A percentile compares a stretch with the other conserved stretches of the same genome.
These are phyloP conservation scores for Aphanomyces euteiches DNA, from an alignment of 352 stramenopile genomes.

Conservation along the genomic window DNA sequence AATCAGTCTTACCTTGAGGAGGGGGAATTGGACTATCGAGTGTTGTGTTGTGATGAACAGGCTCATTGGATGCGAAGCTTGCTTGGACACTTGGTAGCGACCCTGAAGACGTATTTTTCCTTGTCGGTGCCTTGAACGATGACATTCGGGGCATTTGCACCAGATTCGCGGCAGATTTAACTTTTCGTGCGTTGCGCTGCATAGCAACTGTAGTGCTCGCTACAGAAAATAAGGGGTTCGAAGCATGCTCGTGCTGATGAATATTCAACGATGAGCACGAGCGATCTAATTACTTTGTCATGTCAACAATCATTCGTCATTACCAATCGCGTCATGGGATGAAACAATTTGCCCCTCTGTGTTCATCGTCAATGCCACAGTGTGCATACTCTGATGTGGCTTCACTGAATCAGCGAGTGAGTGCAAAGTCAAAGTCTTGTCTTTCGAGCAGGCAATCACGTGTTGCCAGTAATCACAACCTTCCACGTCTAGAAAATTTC, in stretches of 20 bases:
- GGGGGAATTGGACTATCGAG: background rate
- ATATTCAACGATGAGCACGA: constrained; percentile 81
- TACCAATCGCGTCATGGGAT: constrained; percentile 80
- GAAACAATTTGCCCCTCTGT: constrained; percentile 76
- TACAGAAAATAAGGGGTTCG: constrained; percentile 69
- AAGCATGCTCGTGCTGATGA: constrained; percentile 56
- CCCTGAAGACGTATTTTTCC: constrained; percentile 3
- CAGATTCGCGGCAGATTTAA: constrained; percentile 10
- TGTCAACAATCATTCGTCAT: background rate
- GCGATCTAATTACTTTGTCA: constrained; percentile 45
- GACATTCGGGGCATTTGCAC: constrained; percentile 3
- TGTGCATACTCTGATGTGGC: constrained; percentile 69
- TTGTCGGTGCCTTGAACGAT: constrained; percentile 3
- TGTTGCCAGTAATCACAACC: constrained; percentile 82
- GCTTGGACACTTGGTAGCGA: background rate
- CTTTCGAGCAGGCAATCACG: constrained; percentile 84
- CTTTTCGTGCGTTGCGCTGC: constrained; percentile 5
- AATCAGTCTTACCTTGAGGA: constrained; percentile 7
- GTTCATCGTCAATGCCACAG: constrained; percentile 69
- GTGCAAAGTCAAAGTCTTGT: constrained; percentile 82
- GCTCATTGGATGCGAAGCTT: background rate
- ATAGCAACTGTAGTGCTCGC: constrained; percentile 25
- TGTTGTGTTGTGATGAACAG: background rate
- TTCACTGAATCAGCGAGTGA: constrained; percentile 81
- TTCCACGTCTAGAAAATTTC: constrained; percentile 46